Evolutionary conservation across 129 eudicot genomes (phyloP).

Genomic region (Centella asiatica): DNA sequence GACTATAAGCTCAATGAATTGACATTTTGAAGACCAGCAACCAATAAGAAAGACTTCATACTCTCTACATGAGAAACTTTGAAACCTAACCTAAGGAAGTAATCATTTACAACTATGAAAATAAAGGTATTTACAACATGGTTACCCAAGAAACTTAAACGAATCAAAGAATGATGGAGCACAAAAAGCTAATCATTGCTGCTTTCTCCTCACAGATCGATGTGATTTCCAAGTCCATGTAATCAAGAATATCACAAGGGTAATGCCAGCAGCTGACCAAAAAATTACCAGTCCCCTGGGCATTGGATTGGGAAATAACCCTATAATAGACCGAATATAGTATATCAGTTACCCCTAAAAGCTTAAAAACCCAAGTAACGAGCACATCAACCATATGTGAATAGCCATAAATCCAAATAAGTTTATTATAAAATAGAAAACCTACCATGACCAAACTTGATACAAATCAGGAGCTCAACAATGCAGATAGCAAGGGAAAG

Average conservation of each 20-base stretch:
- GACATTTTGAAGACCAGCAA: background rate
- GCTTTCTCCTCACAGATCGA: constrained; percentile 41
- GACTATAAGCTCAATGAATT: background rate
- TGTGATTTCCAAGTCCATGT: constrained; percentile 70
- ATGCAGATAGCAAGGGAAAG: constrained; percentile 95
- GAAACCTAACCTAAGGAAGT: constrained; percentile 19
- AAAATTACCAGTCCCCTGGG: constrained; percentile 71
- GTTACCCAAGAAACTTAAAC: constrained; percentile 17
- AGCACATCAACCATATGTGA: background rate
- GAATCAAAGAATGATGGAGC: constrained; percentile 35
- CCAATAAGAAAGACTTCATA: constrained; percentile 14
- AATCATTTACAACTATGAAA: constrained; percentile 42
- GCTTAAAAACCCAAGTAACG: too few species aligned
- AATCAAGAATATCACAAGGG: constrained; percentile 38
- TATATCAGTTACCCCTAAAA: background rate
- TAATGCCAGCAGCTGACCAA: constrained; percentile 53
- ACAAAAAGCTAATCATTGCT: constrained; percentile 26
- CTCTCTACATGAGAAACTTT: constrained; percentile 17
- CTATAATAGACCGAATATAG: constrained; percentile 27
- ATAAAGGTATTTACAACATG: constrained; percentile 37
- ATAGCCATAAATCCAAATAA: background rate
- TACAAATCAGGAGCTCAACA: constrained; percentile 87
- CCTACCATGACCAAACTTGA: constrained; percentile 94
- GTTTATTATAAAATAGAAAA: constrained; percentile 1
- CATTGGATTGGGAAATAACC: constrained; percentile 75